Evolutionary conservation across 2,329 filamentous ascomycete genomes (phyloP), one percentile per base, ranked within the genome.

Genomic region (Knoxdaviesia proteae): DNA sequence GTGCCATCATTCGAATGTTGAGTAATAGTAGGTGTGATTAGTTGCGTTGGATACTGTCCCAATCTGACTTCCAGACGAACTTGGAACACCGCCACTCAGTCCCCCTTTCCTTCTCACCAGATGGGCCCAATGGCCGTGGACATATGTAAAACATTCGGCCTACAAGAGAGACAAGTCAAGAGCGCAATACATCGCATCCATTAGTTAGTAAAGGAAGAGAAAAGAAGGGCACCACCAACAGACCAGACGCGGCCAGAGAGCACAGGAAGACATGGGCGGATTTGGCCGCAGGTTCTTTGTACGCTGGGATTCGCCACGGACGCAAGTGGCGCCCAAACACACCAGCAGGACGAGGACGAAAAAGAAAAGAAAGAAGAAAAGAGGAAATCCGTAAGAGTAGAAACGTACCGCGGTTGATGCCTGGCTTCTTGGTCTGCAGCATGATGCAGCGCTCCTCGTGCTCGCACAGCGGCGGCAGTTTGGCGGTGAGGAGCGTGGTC

Each of bases 11-110:
- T n/a, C n/a, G n/a, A n/a, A n/a, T n/a, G n/a, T n/a, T n/a, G n/a
- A n/a, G n/a, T n/a, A n/a, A n/a, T n/a, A n/a, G n/a, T n/a, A n/a
- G n/a, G n/a, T n/a, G n/a, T n/a, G n/a, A n/a, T n/a, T n/a, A n/a
- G n/a, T n/a, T n/a, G n/a, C n/a, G n/a, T n/a, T n/a, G n/a, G n/a
- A n/a, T n/a, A n/a, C n/a, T 53, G 29, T 56, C 68, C 71, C 71
- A 74, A 48, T 74, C 70, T 42, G 69, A 73, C 47, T 68, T 72
- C 75, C 71, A 76, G 33, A 78, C 84, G 51, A 94, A 94, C 0
- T 84, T 94, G 3, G 70, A 65, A 57, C 88, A 96, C 38, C 84
- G 74, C 84, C 87, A 94, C 54, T 90, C 69, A 0, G 84, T 86
- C 2, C 77, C 80, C 46, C 67, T 80, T 58, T 93, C 87, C 56